Evolutionary conservation across 2,329 filamentous ascomycete species (phyloP).

Genomic region (Ceratocystis alfenasii): DNA sequence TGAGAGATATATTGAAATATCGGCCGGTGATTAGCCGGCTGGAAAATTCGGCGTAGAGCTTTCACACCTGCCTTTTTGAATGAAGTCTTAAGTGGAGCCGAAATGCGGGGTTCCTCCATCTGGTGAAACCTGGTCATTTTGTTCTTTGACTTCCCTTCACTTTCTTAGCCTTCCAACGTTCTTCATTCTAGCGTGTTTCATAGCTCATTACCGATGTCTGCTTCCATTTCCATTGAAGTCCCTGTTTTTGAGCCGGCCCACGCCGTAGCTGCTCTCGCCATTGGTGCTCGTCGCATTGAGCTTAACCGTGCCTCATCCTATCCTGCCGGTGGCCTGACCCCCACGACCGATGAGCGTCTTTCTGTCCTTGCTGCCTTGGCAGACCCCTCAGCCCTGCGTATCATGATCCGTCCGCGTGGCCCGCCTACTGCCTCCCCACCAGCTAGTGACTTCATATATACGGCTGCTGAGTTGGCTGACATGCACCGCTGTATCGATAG

Average conservation of each 20-base stretch:
- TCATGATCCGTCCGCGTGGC: constrained; percentile 45
- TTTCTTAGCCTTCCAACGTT: neutral
- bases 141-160: neutral
- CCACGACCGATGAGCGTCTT: constrained; percentile 33
- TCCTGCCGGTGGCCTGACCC: constrained; percentile 40
- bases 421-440: constrained; percentile 22
- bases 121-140: neutral
- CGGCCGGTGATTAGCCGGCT: neutral
- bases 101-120: neutral
- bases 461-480: constrained; percentile 29
- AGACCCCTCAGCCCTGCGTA: constrained; percentile 29
- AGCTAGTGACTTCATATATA: constrained; percentile 21
- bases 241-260: constrained; percentile 40
- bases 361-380: constrained; percentile 18
- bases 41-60: neutral
- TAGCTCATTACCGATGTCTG: constrained; percentile 22
- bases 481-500: constrained; percentile 31
- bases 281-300: constrained; percentile 42
- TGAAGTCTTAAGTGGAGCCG: constrained; percentile 13
- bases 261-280: constrained; percentile 31
- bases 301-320: constrained; percentile 44
- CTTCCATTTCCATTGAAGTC: constrained; percentile 35
- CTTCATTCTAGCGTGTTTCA: neutral
- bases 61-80: neutral
- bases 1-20: too few relatives aligned